Conservation (phyloP, 371 early-diverging fungal species). For the Smittium culicis region DNA sequence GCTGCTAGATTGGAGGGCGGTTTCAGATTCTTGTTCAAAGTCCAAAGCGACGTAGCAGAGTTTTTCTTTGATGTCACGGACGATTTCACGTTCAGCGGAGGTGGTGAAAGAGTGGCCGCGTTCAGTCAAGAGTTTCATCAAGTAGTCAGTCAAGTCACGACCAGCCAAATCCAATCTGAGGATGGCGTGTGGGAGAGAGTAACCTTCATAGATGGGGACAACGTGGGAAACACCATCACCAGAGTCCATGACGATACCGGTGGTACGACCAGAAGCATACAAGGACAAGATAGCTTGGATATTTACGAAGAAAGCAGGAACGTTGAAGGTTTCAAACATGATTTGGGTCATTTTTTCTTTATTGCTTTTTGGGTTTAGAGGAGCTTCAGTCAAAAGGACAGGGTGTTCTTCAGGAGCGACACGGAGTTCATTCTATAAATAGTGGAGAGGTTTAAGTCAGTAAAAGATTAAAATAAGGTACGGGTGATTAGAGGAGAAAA, state of each 20-base stretch:
- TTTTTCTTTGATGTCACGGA: slow-evolving; percentile 99
- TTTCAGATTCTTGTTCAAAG: slow-evolving; percentile 97
- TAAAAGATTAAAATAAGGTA: too few species aligned
- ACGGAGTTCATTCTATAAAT: slow-evolving; percentile 50
- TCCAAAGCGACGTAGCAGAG: slow-evolving; percentile 98
- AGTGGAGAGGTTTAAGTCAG: too few species aligned
- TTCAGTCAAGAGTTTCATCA: slow-evolving; percentile 95
- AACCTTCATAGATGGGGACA: slow-evolving; percentile 99
- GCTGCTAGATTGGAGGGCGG: slow-evolving; percentile 80
- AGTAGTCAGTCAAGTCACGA: slow-evolving; percentile 97
- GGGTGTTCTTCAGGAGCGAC: slow-evolving; percentile 94
- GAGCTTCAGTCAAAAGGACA: slow-evolving; percentile 98
- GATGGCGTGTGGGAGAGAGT: slow-evolving; percentile 97
- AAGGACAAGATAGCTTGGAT: slow-evolving; percentile 98
- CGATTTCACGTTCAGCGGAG: slow-evolving; percentile 99
- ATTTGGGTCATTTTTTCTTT: slow-evolving; percentile 99
- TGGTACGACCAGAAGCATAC: slow-evolving; percentile 99
- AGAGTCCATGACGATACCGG: slow-evolving; percentile 99
- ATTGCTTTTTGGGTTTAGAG: slow-evolving; percentile 99
- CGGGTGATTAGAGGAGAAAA: too few species aligned
- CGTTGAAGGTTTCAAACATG: slow-evolving; percentile 99
- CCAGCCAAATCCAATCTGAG: slow-evolving; percentile 91
- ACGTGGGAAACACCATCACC: slow-evolving; percentile 99
- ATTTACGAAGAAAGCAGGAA: slow-evolving; percentile 97
- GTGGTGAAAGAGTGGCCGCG: slow-evolving; percentile 98